Evolutionary conservation across 768 basidiomycete genomes (phyloP), one percentile per base, ranked within the genome.

Genomic region (Fistulinella prunicolor): DNA sequence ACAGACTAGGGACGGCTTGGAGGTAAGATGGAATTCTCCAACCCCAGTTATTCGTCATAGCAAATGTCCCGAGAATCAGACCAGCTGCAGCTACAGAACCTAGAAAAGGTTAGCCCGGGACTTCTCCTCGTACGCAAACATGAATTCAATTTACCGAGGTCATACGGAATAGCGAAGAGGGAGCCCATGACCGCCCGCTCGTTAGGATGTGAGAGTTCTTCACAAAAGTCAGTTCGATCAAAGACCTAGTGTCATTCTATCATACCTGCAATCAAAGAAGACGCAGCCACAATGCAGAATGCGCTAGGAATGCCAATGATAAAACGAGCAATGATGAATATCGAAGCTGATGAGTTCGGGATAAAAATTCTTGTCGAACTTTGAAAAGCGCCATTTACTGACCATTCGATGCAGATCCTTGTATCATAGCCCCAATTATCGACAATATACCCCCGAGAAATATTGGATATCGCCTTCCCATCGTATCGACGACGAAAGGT

Each of bases 1-100:
- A 63, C 9, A 71, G 26, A 49, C 75, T 34, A 12, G 14, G 14
- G 6, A 34, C 32, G 7, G 16, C 5, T 16, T 34, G 32, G 32
- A 34, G 16, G 32, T 28, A 17, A 42, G 49, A 50, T 21, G 49
- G 39, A 1, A 46, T 50, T 32, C 49, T 37, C 49, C 49, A 50
- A 6, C 26, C 49, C 44, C 44, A 41, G 5, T 46, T 12, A 16
- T 34, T 16, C 14, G 9, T 34, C 16, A 34, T 34, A 16, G 32
- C 32, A 16, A 34, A 34, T 16, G 32, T 34, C 16, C 14, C 14
- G 16, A 34, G 16, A 5, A 16, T 34, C 16, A 34, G 5, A 4
- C 9, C 32, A 34, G 32, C 32, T 4, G 32, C 32, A 34, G 32
- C 32, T 16, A 34, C 32, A 8, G 12, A 5, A 16, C 32, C 32